phyloP scores from a whole-genome alignment of 164 flowering plant genomes.

The Magnolia sinica region DNA sequence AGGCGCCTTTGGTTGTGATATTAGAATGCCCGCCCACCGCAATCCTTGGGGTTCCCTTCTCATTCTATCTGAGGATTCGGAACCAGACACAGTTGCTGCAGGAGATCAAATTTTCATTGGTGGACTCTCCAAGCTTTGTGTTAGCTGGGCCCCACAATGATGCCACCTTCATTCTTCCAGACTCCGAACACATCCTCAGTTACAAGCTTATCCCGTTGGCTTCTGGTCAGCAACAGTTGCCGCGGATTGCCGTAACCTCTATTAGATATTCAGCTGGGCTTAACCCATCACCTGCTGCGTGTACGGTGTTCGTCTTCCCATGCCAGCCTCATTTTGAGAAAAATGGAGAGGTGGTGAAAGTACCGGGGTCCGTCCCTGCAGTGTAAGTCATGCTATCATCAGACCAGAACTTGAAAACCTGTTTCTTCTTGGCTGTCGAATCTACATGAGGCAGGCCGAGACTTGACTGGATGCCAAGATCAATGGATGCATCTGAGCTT shows the following conservation, averaged over 20 bases:
- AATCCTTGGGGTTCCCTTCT: conserved; percentile 77
- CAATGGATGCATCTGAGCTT: neutral
- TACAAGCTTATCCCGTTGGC: conserved; percentile 75
- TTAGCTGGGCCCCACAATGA: conserved; percentile 75
- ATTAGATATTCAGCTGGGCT: conserved; percentile 69
- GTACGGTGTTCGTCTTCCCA: conserved; percentile 75
- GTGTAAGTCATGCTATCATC: neutral
- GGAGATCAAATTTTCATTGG: conserved; percentile 64
- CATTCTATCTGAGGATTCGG: conserved; percentile 52
- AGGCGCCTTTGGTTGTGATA: conserved; percentile 57
- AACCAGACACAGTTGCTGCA: conserved; percentile 78
- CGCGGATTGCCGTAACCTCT: conserved; percentile 63
- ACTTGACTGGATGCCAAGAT: neutral
- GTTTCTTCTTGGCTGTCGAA: neutral
- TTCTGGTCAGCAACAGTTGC: conserved; percentile 71
- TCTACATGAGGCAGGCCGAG: neutral
- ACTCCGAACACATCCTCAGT: conserved; percentile 54
- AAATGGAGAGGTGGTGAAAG: conserved; percentile 19
- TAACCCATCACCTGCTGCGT: conserved; percentile 57
- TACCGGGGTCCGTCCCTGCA: conserved; percentile 25
- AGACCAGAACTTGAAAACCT: neutral
- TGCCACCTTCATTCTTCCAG: conserved; percentile 61
- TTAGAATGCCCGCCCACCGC: conserved; percentile 89
- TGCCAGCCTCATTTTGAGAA: conserved; percentile 48
- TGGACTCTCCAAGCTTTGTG: conserved; percentile 82